Conservation (phyloP, 306 rosid species). For the Fragaria ananassa region DNA sequence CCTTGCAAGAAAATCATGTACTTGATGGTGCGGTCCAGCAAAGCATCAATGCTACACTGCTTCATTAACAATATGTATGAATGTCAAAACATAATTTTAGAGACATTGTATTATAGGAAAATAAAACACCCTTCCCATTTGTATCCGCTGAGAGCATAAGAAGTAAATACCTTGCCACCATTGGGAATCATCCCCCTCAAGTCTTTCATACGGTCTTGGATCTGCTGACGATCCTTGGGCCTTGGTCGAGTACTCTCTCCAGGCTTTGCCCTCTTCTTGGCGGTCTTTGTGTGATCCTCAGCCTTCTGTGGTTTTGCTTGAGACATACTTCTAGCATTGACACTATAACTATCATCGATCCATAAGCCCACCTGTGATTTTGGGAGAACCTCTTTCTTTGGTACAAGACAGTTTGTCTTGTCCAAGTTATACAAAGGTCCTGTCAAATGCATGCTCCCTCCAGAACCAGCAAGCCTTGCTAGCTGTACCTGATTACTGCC, state of each 20-base stretch:
- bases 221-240: constrained; percentile 96
- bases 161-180: constrained; percentile 64
- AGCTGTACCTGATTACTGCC: constrained; percentile 33
- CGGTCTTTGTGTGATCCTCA: constrained; percentile 48
- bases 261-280: constrained; percentile 66
- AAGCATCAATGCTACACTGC: constrained; percentile 93
- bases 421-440: constrained; percentile 32
- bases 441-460: constrained; percentile 27
- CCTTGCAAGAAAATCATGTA: constrained; percentile 81
- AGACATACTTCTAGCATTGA: constrained; percentile 34
- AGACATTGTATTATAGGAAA: not conserved
- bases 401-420: constrained; percentile 25
- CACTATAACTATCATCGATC: constrained; percentile 58
- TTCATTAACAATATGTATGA: constrained; percentile 28
- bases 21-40: constrained; percentile 77
- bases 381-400: constrained; percentile 47
- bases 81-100: not conserved
- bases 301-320: constrained; percentile 36
- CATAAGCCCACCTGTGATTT: constrained; percentile 52
- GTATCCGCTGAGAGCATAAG: constrained; percentile 10
- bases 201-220: constrained; percentile 88
- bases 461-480: constrained; percentile 27
- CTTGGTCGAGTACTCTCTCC: constrained; percentile 79
- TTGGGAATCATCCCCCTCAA: constrained; percentile 78
- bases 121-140: not conserved